phyloP scores from a whole-genome alignment of 2,329 filamentous ascomycete genomes.

The Penicillium paneum region DNA sequence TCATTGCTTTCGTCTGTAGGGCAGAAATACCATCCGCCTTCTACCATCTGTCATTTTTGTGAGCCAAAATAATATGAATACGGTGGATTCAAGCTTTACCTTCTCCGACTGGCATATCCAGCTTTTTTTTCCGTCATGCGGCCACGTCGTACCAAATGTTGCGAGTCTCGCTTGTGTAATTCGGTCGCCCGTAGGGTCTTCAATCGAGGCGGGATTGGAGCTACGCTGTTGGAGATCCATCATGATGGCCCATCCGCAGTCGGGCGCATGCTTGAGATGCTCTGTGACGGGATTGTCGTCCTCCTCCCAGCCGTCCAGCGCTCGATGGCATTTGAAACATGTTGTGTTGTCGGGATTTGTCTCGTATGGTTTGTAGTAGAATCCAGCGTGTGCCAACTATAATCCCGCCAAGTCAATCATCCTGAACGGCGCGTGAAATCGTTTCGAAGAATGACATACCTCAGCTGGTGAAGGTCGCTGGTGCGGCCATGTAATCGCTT shows the following conservation, averaged over 20 bases:
- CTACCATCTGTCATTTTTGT: constrained; percentile 63
- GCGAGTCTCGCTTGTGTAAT: constrained; percentile 75
- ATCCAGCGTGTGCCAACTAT: constrained; percentile 85
- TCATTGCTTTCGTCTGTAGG: constrained; percentile 80
- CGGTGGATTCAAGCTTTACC: constrained; percentile 49
- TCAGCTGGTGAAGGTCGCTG: constrained; percentile 62
- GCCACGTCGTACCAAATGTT: constrained; percentile 84
- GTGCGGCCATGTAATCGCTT: constrained; percentile 72
- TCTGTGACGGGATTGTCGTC: constrained; percentile 79
- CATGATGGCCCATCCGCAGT: constrained; percentile 83
- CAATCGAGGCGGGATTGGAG: constrained; percentile 50
- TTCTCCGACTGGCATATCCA: constrained; percentile 90
- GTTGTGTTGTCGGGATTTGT: constrained; percentile 80
- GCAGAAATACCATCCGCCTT: constrained; percentile 92
- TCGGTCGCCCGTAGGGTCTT: constrained; percentile 68
- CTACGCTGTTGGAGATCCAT: constrained; percentile 55
- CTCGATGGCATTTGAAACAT: constrained; percentile 82
- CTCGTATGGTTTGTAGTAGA: constrained; percentile 77
- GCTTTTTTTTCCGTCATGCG: constrained; percentile 79
- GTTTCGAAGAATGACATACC: constrained; percentile 44
- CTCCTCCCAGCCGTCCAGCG: constrained; percentile 87
- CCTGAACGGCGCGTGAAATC: background rate
- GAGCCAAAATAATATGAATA: constrained; percentile 13
- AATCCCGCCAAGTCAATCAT: background rate
- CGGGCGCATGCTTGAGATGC: constrained; percentile 75